Evolutionary conservation across 2,329 filamentous ascomycete genomes (phyloP), one percentile per base, ranked within the genome.

Genomic region (Botrytis squamosa): DNA sequence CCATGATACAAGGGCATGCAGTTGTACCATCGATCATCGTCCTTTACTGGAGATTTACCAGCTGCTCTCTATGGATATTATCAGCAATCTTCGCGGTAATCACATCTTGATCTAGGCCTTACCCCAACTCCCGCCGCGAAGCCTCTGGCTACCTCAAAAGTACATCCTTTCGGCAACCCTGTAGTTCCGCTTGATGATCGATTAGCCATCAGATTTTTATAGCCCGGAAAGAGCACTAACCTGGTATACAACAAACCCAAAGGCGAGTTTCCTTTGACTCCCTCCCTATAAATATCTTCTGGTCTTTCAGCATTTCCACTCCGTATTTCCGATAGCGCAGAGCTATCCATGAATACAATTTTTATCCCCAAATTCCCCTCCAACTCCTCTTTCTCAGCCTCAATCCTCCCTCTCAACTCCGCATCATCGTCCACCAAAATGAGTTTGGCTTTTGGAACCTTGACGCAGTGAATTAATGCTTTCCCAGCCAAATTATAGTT

Each of bases 121-220:
- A 80, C 77, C 38, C 72, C 77, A 82, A 75, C 46, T 71, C 76
- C 68, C 74, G 52, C 60, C 73, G 73, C 72, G 81, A 78, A 84
- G 0, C 80, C 81, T 29, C 83, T 84, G 3, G 84, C 81, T 14
- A 87, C 85, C 29, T 88, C 88, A 77, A 92, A 89, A 0, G 86
- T 81, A 77, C 90, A 91, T 1, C 89, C 92, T 81, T 95, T 95
- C 18, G 92, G 92, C 76, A 93, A 82, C 3, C 92, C 92, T 0
- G 92, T 94, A 0, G 92, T 94, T 52, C 92, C 92, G 75, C 90
- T 91, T 0, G 12, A 36, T 57, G 36, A 16, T 57, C 40, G 12
- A 40, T 72, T 36, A 72, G 63, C 63, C 22, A 36, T 25, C 49
- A 3, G 29, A 40, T 38, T 57, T 22, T 49, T 46, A 38, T 42